Evolutionary conservation across 495 filamentous ascomycete species (phyloP).

Genomic region (Venustampulla echinocandica): DNA sequence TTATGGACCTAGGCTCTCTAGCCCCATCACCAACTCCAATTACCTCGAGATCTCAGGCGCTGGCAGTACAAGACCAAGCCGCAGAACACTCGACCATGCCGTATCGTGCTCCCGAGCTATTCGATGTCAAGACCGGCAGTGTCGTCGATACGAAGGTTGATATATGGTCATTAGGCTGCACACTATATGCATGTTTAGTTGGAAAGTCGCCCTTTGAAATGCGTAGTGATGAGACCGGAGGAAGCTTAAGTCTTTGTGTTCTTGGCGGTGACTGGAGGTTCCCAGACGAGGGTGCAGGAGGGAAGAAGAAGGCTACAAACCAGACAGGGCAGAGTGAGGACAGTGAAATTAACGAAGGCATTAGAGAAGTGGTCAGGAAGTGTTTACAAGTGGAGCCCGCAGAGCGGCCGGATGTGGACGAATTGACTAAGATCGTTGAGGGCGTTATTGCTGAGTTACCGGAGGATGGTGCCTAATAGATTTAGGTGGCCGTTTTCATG

Average conservation of each 20-base stretch:
- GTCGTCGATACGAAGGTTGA: conserved; percentile 95
- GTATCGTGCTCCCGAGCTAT: conserved; percentile 93
- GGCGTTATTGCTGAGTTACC: conserved; percentile 64
- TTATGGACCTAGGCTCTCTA: conserved; percentile 97
- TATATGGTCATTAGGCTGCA: conserved; percentile 96
- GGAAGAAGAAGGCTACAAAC: conserved; percentile 36
- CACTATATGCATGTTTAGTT: conserved; percentile 88
- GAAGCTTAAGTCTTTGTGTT: conserved; percentile 84
- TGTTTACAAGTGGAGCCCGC: conserved; percentile 89
- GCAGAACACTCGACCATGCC: conserved; percentile 98
- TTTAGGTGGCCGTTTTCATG: background rate
- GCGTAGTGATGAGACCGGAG: conserved; percentile 89
- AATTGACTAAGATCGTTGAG: conserved; percentile 76
- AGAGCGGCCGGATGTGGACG: conserved; percentile 84
- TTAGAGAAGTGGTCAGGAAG: conserved; percentile 76
- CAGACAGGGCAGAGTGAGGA: conserved; percentile 25
- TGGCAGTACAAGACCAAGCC: conserved; percentile 86
- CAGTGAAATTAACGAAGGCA: conserved; percentile 56
- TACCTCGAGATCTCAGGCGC: conserved; percentile 80
- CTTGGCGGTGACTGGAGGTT: conserved; percentile 90
- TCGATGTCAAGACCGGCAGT: conserved; percentile 92
- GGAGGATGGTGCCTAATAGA: conserved; percentile 37
- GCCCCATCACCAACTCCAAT: conserved; percentile 86
- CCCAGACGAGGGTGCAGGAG: conserved; percentile 63
- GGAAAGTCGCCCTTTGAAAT: conserved; percentile 96